These are phyloP conservation scores for Neotropicomus parvogracilis DNA, from an alignment of 1,284 basidiomycete genomes.

Conservation along the genomic window DNA sequence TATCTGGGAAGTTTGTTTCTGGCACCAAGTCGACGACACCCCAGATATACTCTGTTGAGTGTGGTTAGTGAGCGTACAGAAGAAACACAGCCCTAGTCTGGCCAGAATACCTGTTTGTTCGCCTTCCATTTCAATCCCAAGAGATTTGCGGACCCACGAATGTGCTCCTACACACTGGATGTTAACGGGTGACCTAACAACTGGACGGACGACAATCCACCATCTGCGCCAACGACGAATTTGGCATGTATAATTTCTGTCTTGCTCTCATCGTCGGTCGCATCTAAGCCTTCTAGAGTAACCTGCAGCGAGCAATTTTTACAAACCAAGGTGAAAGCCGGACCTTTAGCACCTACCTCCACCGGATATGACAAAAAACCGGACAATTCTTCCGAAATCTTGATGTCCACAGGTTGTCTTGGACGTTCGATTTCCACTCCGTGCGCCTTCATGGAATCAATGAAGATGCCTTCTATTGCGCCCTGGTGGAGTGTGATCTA, in stretches of 20 bases:
- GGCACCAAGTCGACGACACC: slow-evolving; percentile 70
- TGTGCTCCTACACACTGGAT: slow-evolving; percentile 54
- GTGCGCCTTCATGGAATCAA: slow-evolving; percentile 55
- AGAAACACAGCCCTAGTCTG: not conserved
- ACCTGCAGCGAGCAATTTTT: slow-evolving; percentile 32
- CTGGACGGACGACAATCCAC: slow-evolving; percentile 27
- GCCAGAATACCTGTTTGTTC: slow-evolving; percentile 51
- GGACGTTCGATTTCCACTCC: slow-evolving; percentile 59
- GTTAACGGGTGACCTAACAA: not conserved
- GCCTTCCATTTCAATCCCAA: slow-evolving; percentile 74
- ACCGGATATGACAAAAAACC: slow-evolving; percentile 52
- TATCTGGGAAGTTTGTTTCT: slow-evolving; percentile 77
- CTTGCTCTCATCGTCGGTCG: slow-evolving; percentile 25
- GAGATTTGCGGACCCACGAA: slow-evolving; percentile 72
- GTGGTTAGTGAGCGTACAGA: not conserved
- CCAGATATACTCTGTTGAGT: slow-evolving; percentile 60
- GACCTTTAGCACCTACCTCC: slow-evolving; percentile 38
- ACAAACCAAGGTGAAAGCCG: not conserved
- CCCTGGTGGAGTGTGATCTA: slow-evolving; percentile 75
- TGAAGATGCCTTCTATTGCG: slow-evolving; percentile 65
- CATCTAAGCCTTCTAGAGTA: slow-evolving; percentile 37
- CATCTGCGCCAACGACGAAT: slow-evolving; percentile 64
- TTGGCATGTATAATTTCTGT: slow-evolving; percentile 39
- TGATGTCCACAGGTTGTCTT: slow-evolving; percentile 50
- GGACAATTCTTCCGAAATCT: slow-evolving; percentile 44